phyloP scores from a whole-genome alignment of 352 stramenopile genomes.

The Globisporangium spiculum region DNA sequence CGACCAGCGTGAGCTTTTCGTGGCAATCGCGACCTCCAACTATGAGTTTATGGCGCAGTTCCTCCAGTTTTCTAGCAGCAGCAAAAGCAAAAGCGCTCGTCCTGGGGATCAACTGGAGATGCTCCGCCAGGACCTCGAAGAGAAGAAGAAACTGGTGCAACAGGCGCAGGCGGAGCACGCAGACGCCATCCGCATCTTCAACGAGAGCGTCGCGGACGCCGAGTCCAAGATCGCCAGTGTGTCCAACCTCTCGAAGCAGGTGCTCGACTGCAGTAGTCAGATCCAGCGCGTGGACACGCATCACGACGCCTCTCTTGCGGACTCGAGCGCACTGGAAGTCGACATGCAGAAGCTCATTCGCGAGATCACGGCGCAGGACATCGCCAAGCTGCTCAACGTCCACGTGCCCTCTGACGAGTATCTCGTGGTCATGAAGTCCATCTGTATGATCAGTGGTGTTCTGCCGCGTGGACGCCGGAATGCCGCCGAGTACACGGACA shows the following conservation, averaged over 20 bases:
- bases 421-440: constrained; percentile 68
- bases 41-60: constrained; percentile 51
- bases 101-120: constrained; percentile 16
- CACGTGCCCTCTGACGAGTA: constrained; percentile 46
- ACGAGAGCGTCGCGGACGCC: constrained; percentile 67
- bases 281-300: constrained; percentile 45
- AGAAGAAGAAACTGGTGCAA: constrained; percentile 22
- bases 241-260: constrained; percentile 40
- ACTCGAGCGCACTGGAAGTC: constrained; percentile 53
- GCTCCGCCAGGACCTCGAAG: constrained; percentile 22
- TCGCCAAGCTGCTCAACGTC: constrained; percentile 59
- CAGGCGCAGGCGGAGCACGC: constrained; percentile 26
- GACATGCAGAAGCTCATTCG: constrained; percentile 62
- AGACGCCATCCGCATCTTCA: constrained; percentile 48
- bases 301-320: constrained; percentile 52
- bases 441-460: constrained; percentile 66
- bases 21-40: constrained; percentile 67
- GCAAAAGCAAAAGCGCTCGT: neutral
- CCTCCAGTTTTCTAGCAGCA: constrained; percentile 34
- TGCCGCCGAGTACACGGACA: constrained; percentile 64
- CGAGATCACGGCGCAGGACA: constrained; percentile 70
- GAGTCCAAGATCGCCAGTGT: constrained; percentile 56
- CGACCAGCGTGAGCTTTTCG: constrained; percentile 55
- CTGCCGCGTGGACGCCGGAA: constrained; percentile 50
- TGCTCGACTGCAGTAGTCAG: constrained; percentile 55